A percentile compares a stretch with the other conserved stretches of the same genome.
These are phyloP conservation scores for Cajanus cajan DNA, from an alignment of 306 rosid genomes.

Conservation along the genomic window DNA sequence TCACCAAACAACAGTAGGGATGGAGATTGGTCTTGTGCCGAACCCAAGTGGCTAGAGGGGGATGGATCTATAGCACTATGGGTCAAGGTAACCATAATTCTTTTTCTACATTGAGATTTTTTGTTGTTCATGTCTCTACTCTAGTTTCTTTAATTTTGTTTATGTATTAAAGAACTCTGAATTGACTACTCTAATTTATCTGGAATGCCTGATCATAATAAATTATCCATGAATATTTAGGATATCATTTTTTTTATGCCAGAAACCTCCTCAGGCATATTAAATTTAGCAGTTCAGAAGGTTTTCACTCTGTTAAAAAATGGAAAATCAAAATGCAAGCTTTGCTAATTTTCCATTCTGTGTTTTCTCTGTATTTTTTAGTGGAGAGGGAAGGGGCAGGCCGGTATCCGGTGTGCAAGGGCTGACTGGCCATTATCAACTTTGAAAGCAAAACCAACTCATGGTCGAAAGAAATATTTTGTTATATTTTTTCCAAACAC, in stretches of 20 bases:
- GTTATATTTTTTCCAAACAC: conserved; percentile 92
- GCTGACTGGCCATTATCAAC: conserved; percentile 97
- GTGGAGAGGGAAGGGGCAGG: conserved; percentile 99
- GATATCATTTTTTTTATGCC: not conserved
- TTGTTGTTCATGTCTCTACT: not conserved
- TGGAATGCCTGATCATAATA: conserved; percentile 12
- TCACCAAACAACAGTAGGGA: conserved; percentile 59
- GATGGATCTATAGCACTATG: conserved; percentile 89
- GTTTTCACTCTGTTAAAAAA: not conserved
- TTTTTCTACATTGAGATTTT: not conserved
- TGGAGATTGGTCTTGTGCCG: conserved; percentile 64
- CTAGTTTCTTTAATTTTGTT: conserved; percentile 10
- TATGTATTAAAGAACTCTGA: not conserved
- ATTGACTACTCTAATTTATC: not conserved
- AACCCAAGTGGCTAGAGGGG: conserved; percentile 84
- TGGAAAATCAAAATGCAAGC: conserved; percentile 16
- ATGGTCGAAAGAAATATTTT: conserved; percentile 85
- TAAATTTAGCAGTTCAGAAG: not conserved
- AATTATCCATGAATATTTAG: conserved; percentile 8
- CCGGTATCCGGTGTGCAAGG: conserved; percentile 91
- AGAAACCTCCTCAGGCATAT: conserved; percentile 10
- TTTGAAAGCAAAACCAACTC: conserved; percentile 95
- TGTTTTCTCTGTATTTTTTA: conserved; percentile 41
- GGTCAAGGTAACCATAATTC: conserved; percentile 75
- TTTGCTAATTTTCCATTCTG: conserved; percentile 32